Percentiles rank a stretch among this genome's conserved stretches.
Conservation (phyloP, 371 early-diverging fungal species). For the Circinella minor region DNA sequence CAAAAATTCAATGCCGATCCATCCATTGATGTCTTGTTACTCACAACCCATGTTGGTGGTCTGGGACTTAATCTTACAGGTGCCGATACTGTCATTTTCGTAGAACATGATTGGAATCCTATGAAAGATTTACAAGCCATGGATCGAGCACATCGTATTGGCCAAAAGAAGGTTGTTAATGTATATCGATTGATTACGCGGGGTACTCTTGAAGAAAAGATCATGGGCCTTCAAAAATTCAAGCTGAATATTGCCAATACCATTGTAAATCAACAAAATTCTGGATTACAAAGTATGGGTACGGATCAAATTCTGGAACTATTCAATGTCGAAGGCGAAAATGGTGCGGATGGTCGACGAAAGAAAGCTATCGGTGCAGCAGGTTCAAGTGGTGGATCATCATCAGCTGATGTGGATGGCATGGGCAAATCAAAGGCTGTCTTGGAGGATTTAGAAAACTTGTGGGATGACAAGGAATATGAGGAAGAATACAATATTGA, state of each 20-base stretch:
- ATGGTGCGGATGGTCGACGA: constrained; percentile 37
- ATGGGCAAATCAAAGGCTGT: constrained; percentile 72
- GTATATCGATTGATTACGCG: constrained; percentile 92
- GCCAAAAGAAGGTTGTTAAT: constrained; percentile 98
- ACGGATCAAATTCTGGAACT: constrained; percentile 94
- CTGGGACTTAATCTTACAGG: constrained; percentile 99
- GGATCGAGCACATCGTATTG: constrained; percentile 98
- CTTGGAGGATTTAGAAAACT: constrained; percentile 81
- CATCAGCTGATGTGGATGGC: constrained; percentile 19
- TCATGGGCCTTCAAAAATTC: constrained; percentile 98
- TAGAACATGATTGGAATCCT: constrained; percentile 99
- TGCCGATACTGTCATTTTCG: constrained; percentile 99
- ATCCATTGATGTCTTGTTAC: constrained; percentile 92
- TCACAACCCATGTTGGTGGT: constrained; percentile 99
- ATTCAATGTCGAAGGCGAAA: constrained; percentile 71
- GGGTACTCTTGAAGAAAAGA: constrained; percentile 94
- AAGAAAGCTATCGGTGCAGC: constrained; percentile 41
- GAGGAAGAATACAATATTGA: constrained; percentile 89
- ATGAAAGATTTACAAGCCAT: constrained; percentile 97
- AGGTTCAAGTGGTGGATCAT: neutral
- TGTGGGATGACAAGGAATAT: constrained; percentile 96
- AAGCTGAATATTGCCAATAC: constrained; percentile 98
- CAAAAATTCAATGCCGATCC: constrained; percentile 96
- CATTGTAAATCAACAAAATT: constrained; percentile 98
- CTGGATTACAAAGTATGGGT: constrained; percentile 91